These are phyloP conservation scores for Populus pruinosa DNA, from an alignment of 345 rosid species.

Conservation along the genomic window DNA sequence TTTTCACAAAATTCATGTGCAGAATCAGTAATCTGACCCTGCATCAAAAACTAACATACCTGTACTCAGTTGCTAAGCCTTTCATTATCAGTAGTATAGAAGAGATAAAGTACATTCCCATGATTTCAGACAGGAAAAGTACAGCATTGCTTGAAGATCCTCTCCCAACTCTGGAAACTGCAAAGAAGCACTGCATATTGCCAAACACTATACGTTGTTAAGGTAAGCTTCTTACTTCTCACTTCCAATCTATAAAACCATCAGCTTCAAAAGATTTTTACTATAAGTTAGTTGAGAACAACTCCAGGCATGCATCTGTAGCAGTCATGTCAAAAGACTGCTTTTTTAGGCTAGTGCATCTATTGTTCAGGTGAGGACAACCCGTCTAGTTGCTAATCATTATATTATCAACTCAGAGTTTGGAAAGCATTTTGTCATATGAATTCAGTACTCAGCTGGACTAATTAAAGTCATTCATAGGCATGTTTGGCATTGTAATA, in stretches of 20 bases:
- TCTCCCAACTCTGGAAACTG: constrained; percentile 96
- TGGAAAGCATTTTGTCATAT: neutral
- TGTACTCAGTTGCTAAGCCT: constrained; percentile 91
- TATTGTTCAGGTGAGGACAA: neutral
- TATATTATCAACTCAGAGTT: neutral
- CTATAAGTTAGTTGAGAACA: neutral
- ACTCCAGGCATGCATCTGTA: neutral
- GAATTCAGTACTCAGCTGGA: neutral
- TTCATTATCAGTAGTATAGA: constrained; percentile 94
- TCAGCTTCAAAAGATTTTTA: neutral
- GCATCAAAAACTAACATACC: constrained; percentile 34
- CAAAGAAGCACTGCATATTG: constrained; percentile 88
- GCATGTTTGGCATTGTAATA: no score
- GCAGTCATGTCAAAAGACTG: neutral
- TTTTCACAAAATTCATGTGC: neutral
- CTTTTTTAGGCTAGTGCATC: neutral
- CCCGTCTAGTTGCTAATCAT: neutral
- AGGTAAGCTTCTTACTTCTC: neutral
- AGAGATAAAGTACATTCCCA: constrained; percentile 98
- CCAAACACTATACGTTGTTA: constrained; percentile 20
- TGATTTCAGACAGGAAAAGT: constrained; percentile 88
- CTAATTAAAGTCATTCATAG: neutral
- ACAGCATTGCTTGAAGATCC: constrained; percentile 98
- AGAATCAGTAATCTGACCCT: neutral
- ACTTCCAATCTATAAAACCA: neutral